Percentiles rank a stretch among this genome's conserved stretches.
phyloP scores from a whole-genome alignment of 768 basidiomycete species.

The Tylopilus sp. region DNA sequence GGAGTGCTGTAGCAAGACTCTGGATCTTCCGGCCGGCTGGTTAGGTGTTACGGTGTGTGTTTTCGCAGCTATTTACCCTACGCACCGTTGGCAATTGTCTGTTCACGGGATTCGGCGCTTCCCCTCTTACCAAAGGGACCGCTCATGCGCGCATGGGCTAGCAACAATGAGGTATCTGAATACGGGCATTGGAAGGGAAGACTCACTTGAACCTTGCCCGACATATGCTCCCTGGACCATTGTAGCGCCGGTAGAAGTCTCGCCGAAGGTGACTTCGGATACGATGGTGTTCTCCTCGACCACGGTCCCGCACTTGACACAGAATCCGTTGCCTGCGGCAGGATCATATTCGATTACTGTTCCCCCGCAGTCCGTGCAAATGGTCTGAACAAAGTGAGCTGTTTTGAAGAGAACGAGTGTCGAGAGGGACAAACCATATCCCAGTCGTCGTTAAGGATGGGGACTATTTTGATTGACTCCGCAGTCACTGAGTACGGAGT shows the following conservation, averaged over 20 bases:
- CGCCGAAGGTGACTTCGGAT: constrained; percentile 93
- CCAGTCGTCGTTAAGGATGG: too few relatives aligned
- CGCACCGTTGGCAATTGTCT: constrained; percentile 87
- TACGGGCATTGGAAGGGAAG: neutral
- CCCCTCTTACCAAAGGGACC: constrained; percentile 81
- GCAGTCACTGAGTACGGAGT: neutral
- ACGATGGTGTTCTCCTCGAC: constrained; percentile 93
- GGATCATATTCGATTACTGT: constrained; percentile 84
- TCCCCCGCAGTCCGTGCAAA: constrained; percentile 76
- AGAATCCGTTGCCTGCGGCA: constrained; percentile 82
- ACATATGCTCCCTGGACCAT: constrained; percentile 96
- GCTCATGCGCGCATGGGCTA: constrained; percentile 79
- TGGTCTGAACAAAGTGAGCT: constrained; percentile 38
- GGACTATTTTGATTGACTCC: neutral
- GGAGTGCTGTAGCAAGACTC: constrained; percentile 73
- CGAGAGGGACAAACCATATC: constrained; percentile 17
- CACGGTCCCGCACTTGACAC: constrained; percentile 83
- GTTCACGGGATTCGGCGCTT: constrained; percentile 79
- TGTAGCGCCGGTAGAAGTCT: constrained; percentile 86
- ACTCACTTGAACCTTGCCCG: constrained; percentile 85
- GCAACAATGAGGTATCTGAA: neutral
- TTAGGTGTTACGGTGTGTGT: neutral
- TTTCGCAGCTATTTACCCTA: neutral
- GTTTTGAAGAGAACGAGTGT: neutral
- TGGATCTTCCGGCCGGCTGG: constrained; percentile 81